phyloP scores from a whole-genome alignment of 179 eudicot species.

The Silene noctiflora region DNA sequence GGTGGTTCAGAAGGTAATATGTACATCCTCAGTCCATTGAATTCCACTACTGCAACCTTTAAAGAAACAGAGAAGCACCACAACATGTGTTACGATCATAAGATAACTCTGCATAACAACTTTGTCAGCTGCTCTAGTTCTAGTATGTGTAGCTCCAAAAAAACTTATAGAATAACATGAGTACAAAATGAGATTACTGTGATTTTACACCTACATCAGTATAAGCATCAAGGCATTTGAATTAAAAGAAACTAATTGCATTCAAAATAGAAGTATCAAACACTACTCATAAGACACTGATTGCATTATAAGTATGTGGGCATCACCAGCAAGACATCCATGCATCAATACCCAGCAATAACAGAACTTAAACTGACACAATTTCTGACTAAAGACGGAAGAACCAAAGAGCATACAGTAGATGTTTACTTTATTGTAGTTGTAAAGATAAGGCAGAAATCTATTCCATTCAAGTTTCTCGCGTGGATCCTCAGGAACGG shows the following conservation, averaged over 20 bases:
- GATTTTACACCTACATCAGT: background rate
- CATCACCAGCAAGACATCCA: background rate
- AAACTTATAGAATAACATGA: background rate
- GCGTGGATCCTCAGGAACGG: conserved; percentile 6
- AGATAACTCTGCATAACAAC: background rate
- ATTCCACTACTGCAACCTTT: conserved; percentile 53
- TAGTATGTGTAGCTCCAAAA: background rate
- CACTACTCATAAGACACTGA: background rate
- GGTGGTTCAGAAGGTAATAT: conserved; percentile 41
- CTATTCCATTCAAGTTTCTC: conserved; percentile 29
- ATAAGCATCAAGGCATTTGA: background rate
- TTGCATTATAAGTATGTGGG: background rate
- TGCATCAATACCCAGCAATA: background rate
- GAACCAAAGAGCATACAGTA: background rate
- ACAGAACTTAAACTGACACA: background rate
- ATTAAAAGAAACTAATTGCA: background rate
- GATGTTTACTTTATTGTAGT: conserved; percentile 22
- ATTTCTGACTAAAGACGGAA: background rate
- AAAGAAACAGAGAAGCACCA: conserved; percentile 16
- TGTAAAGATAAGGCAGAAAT: conserved; percentile 25
- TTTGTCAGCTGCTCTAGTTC: background rate
- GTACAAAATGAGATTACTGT: background rate
- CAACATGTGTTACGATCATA: background rate
- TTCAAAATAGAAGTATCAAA: background rate
- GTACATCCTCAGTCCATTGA: conserved; percentile 36